Evolutionary conservation across 139 green algal genomes (phyloP).

Genomic region (Spirogloea muscicola): DNA sequence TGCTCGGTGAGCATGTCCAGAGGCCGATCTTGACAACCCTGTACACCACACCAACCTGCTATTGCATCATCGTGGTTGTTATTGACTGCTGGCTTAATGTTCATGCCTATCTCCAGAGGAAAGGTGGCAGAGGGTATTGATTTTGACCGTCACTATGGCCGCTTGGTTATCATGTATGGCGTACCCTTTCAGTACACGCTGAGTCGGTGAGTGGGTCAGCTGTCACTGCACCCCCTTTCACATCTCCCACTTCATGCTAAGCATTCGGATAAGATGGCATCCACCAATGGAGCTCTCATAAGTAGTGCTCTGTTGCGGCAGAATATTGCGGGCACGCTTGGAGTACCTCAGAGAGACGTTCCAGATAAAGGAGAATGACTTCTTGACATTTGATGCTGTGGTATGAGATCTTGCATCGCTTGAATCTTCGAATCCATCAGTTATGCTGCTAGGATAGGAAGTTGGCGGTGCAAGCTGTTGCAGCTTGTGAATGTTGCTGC

Average conservation of each 20-base stretch:
- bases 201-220: constrained; percentile 31
- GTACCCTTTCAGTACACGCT: constrained; percentile 87
- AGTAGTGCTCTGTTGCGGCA: too few species aligned
- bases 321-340: constrained; percentile 75
- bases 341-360: constrained; percentile 85
- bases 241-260: too few species aligned
- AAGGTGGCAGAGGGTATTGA: constrained; percentile 96
- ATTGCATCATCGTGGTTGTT: not conserved
- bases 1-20: constrained; percentile 23
- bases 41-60: too few species aligned
- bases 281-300: too few species aligned
- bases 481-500: too few species aligned
- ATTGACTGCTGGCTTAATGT: not conserved
- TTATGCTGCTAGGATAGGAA: too few species aligned
- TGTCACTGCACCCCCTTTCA: too few species aligned
- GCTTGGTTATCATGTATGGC: constrained; percentile 94
- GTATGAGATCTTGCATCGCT: not conserved
- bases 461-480: too few species aligned
- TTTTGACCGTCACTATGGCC: constrained; percentile 91
- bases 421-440: too few species aligned
- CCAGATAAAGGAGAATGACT: constrained; percentile 86
- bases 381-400: constrained; percentile 95
- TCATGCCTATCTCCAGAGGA: not conserved
- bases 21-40: too few species aligned
- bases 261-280: too few species aligned